phyloP scores from a whole-genome alignment of 129 eudicot genomes.

The Flaveria trinervia region DNA sequence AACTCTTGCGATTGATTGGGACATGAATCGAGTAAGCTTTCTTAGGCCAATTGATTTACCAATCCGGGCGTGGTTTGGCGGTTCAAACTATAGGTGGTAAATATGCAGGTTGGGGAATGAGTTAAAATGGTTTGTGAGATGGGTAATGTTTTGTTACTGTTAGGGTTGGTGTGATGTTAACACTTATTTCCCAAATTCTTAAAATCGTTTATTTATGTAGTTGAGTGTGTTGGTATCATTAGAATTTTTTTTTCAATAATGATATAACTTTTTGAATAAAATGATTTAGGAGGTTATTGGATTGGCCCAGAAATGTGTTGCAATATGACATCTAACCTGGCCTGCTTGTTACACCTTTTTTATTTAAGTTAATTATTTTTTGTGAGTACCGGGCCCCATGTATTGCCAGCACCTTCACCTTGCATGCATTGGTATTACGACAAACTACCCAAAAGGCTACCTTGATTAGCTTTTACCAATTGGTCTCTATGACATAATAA shows the following conservation, averaged over 20 bases:
- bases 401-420: no score
- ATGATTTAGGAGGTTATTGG: neutral
- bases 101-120: neutral
- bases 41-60: neutral
- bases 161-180: neutral
- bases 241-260: neutral
- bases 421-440: no score
- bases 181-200: neutral
- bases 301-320: neutral
- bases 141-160: neutral
- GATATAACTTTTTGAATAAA: neutral
- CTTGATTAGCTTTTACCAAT: neutral
- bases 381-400: no score
- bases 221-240: neutral
- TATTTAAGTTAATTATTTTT: no score
- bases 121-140: neutral
- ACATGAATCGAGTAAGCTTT: constrained; percentile 14
- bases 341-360: no score
- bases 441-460: neutral
- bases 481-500: neutral
- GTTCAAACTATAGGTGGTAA: neutral
- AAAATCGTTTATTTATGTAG: no score
- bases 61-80: neutral
- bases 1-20: constrained; percentile 4
- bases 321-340: neutral